Evolutionary conservation across 108 stramenopile genomes (phyloP).

Genomic region (Tribonema minus): DNA sequence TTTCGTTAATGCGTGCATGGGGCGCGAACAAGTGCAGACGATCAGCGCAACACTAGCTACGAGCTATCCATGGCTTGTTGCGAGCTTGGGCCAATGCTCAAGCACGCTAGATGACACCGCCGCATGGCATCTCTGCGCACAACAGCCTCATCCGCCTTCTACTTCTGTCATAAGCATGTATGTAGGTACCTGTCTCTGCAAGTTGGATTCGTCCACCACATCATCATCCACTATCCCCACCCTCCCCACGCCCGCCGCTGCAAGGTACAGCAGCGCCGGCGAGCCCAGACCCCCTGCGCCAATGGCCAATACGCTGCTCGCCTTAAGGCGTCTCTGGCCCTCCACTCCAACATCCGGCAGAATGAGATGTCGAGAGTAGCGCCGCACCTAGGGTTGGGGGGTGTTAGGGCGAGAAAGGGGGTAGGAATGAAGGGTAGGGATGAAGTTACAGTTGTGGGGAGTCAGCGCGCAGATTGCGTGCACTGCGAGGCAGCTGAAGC

Average conservation of each 20-base stretch:
- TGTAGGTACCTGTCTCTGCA: conserved; percentile 76
- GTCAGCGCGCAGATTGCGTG: background rate
- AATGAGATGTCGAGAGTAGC: conserved; percentile 86
- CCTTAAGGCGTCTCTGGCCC: conserved; percentile 66
- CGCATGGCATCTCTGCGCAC: no score
- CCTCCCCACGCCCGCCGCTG: conserved; percentile 75
- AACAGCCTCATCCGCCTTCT: no score
- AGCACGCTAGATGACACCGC: no score
- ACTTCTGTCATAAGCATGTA: no score
- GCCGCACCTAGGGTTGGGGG: conserved; percentile 67
- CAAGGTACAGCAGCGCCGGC: conserved; percentile 82
- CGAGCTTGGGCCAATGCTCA: no score
- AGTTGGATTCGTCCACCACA: conserved; percentile 82
- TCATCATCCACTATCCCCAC: conserved; percentile 91
- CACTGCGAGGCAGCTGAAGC: background rate
- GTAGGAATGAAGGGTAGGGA: background rate
- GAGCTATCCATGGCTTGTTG: no score
- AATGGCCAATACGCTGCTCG: conserved; percentile 71
- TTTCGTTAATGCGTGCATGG: no score
- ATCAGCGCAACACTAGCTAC: no score
- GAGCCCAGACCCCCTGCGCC: conserved; percentile 94
- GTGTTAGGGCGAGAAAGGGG: background rate
- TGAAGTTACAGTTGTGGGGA: background rate
- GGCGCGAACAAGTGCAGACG: no score
- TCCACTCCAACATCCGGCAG: conserved; percentile 71